phyloP scores from a whole-genome alignment of 306 rosid genomes.

The Myrica gale region DNA sequence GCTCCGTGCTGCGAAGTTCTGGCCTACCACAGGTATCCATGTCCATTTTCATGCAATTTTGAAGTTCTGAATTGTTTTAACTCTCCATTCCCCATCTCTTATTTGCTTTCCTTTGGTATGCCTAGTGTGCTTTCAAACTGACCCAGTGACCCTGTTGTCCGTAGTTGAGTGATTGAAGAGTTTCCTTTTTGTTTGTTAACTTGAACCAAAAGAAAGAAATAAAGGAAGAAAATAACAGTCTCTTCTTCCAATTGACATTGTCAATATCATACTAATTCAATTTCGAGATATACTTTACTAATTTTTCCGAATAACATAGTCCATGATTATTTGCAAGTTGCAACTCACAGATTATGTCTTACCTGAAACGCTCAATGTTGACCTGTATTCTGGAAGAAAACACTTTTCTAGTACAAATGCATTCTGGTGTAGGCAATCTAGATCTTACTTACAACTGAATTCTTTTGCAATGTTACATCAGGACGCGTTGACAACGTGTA shows the following conservation, averaged over 20 bases:
- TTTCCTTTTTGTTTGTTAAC: too few relatives aligned
- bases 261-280: not conserved
- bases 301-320: not conserved
- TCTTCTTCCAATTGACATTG: not conserved
- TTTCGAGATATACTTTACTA: not conserved
- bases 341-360: not conserved
- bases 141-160: not conserved
- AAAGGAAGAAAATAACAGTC: too few relatives aligned
- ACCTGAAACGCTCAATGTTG: not conserved
- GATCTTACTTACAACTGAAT: slow-evolving; percentile 16
- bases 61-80: not conserved
- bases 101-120: not conserved
- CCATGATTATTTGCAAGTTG: not conserved
- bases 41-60: slow-evolving; percentile 2
- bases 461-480: slow-evolving; percentile 22
- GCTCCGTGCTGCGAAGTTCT: slow-evolving; percentile 87
- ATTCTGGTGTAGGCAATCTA: not conserved
- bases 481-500: slow-evolving; percentile 87
- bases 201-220: too few relatives aligned
- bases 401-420: not conserved
- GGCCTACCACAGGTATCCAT: slow-evolving; percentile 82
- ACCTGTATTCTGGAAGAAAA: not conserved
- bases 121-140: not conserved
- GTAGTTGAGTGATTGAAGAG: not conserved
- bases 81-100: slow-evolving; percentile 8